Evolutionary conservation across 331 rosid species (phyloP), one percentile per base, ranked within the genome.

Genomic region (Rosa hybrid): DNA sequence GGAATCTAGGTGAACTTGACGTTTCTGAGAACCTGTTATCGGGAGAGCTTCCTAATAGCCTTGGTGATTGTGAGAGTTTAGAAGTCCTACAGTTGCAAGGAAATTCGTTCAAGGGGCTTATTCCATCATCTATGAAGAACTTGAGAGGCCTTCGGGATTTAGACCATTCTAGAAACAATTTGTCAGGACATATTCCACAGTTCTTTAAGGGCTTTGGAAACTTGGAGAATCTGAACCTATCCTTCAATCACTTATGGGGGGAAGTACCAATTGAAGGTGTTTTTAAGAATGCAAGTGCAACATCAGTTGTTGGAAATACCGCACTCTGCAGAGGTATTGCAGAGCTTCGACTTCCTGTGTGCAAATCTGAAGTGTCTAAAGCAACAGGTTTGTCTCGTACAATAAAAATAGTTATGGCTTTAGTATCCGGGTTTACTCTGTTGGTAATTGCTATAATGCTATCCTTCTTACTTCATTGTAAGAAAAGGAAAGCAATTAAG

Each of bases 11-110:
- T 4, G n/a, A 2, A 38, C 16, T 71, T 5, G 16, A 25, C 11
- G 7, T 79, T 27, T 79, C 63, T 23, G 21, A 71, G 5, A 79
- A 79, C 39, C 39, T 44, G 17, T 18, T 79, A 11, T 42, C 63
- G 0, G 71, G 77, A 25, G 71, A 30, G 16, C 30, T 79, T 44
- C 77, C 72, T 25, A 9, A 8, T 0, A 59, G 3, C 20, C 25
- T 80, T 17, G 3, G 39, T 7, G 27, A 3, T 60, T 60, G 67
- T 60, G 7, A 9, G 67, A 60, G 38, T 9, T 21, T 60, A 12
- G 67, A 21, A 60, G 38, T 23, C 7, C 38, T 60, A 4, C 2
- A 21, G 6, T 21, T 59, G 65, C 65, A 59, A 59, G 65, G 65
- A 0, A 69, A 69, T 45, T 69, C 0, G 1, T 70, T 70, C 45